phyloP scores from a whole-genome alignment of 768 basidiomycete genomes.

The Tulasnella sp. region DNA sequence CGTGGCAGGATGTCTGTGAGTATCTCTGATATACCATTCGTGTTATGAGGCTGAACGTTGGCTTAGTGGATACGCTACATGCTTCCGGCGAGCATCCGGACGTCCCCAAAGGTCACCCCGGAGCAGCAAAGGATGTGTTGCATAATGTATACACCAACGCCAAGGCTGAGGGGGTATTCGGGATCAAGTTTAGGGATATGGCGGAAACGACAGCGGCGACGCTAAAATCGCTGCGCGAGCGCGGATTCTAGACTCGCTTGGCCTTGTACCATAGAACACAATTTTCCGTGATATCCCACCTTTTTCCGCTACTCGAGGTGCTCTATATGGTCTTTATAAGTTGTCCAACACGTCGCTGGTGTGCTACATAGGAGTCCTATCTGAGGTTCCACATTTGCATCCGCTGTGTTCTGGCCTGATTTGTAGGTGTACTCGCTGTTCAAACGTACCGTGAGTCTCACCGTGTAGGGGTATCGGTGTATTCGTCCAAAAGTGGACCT shows the following conservation, averaged over 20 bases:
- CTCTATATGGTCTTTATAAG: too few species aligned
- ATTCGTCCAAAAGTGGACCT: too few species aligned
- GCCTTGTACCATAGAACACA: too few species aligned
- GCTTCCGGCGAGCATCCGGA: slow-evolving; percentile 5
- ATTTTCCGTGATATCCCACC: too few species aligned
- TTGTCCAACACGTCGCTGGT: too few species aligned
- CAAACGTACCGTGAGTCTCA: too few species aligned
- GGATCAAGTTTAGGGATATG: slow-evolving; percentile 14
- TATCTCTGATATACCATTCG: neutral
- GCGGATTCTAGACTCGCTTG: neutral
- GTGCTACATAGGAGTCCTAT: too few species aligned
- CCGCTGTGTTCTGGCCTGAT: too few species aligned
- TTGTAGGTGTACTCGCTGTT: too few species aligned
- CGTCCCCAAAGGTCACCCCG: slow-evolving; percentile 14
- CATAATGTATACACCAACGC: neutral
- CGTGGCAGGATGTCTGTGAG: slow-evolving; percentile 16
- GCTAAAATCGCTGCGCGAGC: neutral
- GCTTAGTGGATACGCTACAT: slow-evolving; percentile 8
- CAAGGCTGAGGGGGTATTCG: slow-evolving; percentile 14
- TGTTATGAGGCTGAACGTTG: neutral
- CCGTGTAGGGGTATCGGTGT: too few species aligned
- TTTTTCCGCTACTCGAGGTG: too few species aligned
- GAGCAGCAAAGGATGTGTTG: slow-evolving; percentile 1
- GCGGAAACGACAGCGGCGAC: slow-evolving; percentile 7
- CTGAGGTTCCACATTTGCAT: too few species aligned